A percentile compares a stretch with the other conserved stretches of the same genome.
Conservation (phyloP, 768 basidiomycete species). For the Nevesoporus exiguus region DNA sequence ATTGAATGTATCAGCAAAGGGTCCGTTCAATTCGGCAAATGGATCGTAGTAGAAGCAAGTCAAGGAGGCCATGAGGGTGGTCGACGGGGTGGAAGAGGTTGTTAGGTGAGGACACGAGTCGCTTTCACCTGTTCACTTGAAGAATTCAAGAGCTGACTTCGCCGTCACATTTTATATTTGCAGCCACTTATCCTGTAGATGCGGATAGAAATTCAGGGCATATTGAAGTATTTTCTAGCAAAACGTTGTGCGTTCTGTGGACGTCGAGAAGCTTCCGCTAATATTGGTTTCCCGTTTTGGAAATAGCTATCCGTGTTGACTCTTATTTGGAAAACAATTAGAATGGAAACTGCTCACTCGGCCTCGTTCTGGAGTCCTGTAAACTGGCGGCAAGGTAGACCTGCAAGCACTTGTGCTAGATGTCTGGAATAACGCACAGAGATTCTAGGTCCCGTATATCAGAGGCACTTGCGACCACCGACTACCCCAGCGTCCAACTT, state of each 20-base stretch:
- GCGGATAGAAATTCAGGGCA: not conserved
- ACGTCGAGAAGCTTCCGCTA: not conserved
- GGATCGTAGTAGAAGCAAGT: constrained; percentile 5
- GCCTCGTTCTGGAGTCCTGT: no score
- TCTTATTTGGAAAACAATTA: not conserved
- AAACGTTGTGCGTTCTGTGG: not conserved
- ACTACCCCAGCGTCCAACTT: no score
- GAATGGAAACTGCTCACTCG: not conserved
- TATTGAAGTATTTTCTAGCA: not conserved
- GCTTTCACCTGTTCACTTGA: not conserved
- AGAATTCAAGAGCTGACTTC: not conserved
- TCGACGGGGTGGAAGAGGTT: not conserved
- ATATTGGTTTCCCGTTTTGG: constrained; percentile 2
- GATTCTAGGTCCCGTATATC: no score
- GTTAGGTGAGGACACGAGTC: not conserved
- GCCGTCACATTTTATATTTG: no score
- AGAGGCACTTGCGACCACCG: no score
- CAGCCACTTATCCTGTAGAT: not conserved
- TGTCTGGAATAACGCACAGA: no score
- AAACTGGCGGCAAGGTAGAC: no score
- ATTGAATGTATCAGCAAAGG: not conserved
- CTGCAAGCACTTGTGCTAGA: no score
- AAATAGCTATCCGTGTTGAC: not conserved
- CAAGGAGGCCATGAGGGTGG: constrained; percentile 8
- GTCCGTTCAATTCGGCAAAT: not conserved